A percentile compares a stretch with the other conserved stretches of the same genome.
Conservation (phyloP, 345 rosid species). For the Boechera divaricarpa region DNA sequence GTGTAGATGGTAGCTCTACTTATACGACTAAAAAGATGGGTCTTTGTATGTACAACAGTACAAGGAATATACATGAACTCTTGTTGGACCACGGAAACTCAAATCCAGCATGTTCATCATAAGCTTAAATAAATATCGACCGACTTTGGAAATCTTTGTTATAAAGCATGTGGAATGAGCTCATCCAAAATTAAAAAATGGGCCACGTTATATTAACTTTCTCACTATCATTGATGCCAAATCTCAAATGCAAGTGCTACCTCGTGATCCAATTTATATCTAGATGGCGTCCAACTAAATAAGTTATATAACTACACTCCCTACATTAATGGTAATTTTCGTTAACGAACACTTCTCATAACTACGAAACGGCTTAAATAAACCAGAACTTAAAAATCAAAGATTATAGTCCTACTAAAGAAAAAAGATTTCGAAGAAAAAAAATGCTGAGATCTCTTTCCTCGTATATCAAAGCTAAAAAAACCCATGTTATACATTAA, state of each 20-base stretch:
- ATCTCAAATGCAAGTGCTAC: conserved; percentile 38
- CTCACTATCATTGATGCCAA: conserved; percentile 36
- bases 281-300: conserved; percentile 31
- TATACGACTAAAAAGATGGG: conserved; percentile 8
- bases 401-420: conserved; percentile 24
- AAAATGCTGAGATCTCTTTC: conserved; percentile 40
- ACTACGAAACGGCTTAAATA: conserved; percentile 14
- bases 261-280: conserved; percentile 45
- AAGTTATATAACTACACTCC: conserved; percentile 23
- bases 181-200: conserved; percentile 23
- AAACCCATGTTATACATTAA: background rate
- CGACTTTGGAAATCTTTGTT: conserved; percentile 26
- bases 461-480: conserved; percentile 31
- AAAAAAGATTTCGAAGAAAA: conserved; percentile 41
- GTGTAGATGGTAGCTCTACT: conserved; percentile 32
- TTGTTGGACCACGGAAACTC: conserved; percentile 22
- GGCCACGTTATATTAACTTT: conserved; percentile 40
- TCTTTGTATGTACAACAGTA: conserved; percentile 1
- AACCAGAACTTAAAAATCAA: background rate
- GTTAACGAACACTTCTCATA: conserved; percentile 21
- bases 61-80: conserved; percentile 31
- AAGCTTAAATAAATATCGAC: conserved; percentile 22
- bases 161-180: conserved; percentile 40
- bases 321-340: conserved; percentile 21
- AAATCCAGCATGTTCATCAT: conserved; percentile 28